phyloP scores from a whole-genome alignment of 805 yeast genomes.

The Spathaspora hagerdaliae region DNA sequence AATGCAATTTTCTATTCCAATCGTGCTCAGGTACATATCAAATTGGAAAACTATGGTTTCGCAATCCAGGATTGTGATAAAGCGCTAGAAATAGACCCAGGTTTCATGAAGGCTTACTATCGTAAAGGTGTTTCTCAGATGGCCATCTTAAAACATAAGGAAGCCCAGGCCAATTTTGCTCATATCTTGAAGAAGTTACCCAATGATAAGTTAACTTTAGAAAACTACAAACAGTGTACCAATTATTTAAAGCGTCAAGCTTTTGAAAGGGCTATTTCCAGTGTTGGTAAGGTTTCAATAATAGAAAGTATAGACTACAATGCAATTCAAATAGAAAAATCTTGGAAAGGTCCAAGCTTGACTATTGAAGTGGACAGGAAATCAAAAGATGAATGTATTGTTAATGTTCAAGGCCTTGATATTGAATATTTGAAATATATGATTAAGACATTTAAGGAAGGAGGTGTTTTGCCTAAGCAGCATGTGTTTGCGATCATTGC shows the following conservation, averaged over 20 bases:
- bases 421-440: constrained; percentile 57
- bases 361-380: constrained; percentile 32
- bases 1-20: constrained; percentile 73
- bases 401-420: constrained; percentile 39
- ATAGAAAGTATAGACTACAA: constrained; percentile 47
- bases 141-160: constrained; percentile 72
- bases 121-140: constrained; percentile 80
- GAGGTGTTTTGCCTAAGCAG: constrained; percentile 71
- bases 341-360: constrained; percentile 58
- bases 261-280: constrained; percentile 83
- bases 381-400: constrained; percentile 16
- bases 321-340: constrained; percentile 46
- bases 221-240: constrained; percentile 58
- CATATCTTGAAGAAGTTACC: constrained; percentile 61
- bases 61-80: constrained; percentile 76
- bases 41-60: constrained; percentile 79
- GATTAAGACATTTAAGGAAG: constrained; percentile 69
- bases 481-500: constrained; percentile 80
- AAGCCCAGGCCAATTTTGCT: constrained; percentile 68
- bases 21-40: constrained; percentile 86
- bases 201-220: constrained; percentile 61
- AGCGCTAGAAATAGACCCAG: constrained; percentile 64
- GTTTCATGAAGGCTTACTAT: constrained; percentile 76
- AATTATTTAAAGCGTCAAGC: constrained; percentile 67
- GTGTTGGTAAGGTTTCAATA: constrained; percentile 54